Evolutionary conservation across 1,139 yeast genomes (phyloP).

Genomic region (Yamadazyma spencermartinsiae): DNA sequence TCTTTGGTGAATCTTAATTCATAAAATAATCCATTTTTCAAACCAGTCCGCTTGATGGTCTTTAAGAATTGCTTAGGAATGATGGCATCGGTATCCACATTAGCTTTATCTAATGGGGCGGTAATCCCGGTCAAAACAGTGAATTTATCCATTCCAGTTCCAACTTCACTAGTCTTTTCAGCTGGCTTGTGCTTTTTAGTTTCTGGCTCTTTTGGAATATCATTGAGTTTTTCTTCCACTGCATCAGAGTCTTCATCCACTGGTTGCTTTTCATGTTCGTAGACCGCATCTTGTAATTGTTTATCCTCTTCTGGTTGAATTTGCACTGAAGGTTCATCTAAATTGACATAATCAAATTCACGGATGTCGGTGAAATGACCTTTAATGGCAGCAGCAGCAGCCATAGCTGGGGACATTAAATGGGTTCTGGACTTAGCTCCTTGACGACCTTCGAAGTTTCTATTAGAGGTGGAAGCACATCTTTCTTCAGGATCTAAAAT

Average conservation of each 20-base stretch:
- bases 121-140: conserved; percentile 77
- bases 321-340: conserved; percentile 61
- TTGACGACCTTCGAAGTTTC: conserved; percentile 99
- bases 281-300: conserved; percentile 66
- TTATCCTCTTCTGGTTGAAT: conserved; percentile 58
- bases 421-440: conserved; percentile 97
- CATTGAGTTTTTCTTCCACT: conserved; percentile 53
- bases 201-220: conserved; percentile 54
- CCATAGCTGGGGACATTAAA: conserved; percentile 98
- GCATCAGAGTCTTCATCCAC: conserved; percentile 35
- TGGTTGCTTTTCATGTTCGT: conserved; percentile 67
- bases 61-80: conserved; percentile 97
- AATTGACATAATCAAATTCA: conserved; percentile 62
- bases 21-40: conserved; percentile 82
- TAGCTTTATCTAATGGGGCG: conserved; percentile 92
- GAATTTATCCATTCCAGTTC: conserved; percentile 70
- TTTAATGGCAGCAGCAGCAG: conserved; percentile 95
- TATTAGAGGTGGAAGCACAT: conserved; percentile 97
- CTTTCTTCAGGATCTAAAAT: conserved; percentile 91
- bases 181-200: conserved; percentile 27
- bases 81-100: conserved; percentile 96
- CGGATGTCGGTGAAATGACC: conserved; percentile 93
- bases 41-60: conserved; percentile 96
- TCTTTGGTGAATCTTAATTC: conserved; percentile 80
- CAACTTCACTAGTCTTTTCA: conserved; percentile 26